Evolutionary conservation across 345 rosid species (phyloP).

Genomic region (Euphorbia peplus): DNA sequence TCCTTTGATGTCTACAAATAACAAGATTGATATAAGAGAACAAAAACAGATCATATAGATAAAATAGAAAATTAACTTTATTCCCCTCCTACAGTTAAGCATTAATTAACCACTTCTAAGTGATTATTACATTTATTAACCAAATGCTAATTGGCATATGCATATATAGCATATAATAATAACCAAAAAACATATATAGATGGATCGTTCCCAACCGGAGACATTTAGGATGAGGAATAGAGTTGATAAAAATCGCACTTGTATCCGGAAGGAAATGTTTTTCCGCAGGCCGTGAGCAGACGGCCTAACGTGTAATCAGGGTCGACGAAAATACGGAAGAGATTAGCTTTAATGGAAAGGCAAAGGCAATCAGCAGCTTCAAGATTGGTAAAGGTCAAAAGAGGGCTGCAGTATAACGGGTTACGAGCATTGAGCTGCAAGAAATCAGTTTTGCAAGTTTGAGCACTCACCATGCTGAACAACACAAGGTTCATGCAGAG

Average conservation of each 20-base stretch:
- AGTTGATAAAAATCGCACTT: not conserved
- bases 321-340: not conserved
- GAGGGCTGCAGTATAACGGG: not conserved
- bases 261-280: not conserved
- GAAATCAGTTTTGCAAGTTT: not conserved
- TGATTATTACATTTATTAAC: no score
- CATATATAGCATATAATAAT: no score
- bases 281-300: not conserved
- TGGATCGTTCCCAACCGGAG: no score
- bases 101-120: no score
- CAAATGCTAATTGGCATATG: no score
- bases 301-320: not conserved
- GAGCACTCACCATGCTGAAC: conserved; percentile 4
- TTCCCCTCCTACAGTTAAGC: no score
- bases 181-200: no score
- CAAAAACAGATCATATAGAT: no score
- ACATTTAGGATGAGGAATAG: no score
- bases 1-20: no score
- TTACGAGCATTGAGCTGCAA: conserved; percentile 1
- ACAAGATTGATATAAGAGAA: no score
- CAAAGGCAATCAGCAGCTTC: not conserved
- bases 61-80: no score
- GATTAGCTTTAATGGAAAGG: not conserved
- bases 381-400: not conserved
- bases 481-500: not conserved